These are phyloP conservation scores for Eimeria mitis DNA, from an alignment of 169 alveolate genomes.

Conservation along the genomic window DNA sequence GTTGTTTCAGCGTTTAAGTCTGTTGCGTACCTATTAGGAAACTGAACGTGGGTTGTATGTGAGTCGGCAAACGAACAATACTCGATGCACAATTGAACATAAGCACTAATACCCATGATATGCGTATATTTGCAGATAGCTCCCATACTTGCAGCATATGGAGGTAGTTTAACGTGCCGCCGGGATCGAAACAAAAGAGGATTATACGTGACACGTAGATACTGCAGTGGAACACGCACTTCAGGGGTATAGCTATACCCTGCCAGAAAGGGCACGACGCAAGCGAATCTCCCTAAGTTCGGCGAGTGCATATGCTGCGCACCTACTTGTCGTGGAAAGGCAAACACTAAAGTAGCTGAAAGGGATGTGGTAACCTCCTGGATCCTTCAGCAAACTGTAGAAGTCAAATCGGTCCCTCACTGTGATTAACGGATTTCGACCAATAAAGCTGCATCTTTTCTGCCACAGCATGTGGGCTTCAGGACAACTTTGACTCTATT, in stretches of 20 bases:
- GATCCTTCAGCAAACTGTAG: background rate
- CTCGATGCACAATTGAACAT: background rate
- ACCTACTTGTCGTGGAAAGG: background rate
- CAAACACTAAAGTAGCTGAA: background rate
- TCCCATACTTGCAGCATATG: background rate
- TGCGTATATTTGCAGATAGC: background rate
- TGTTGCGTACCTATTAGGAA: background rate
- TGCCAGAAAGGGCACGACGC: background rate
- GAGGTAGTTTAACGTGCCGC: background rate
- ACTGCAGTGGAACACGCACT: background rate
- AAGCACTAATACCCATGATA: background rate
- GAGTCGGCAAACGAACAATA: background rate
- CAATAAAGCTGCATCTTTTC: background rate
- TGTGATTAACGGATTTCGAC: background rate
- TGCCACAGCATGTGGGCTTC: background rate
- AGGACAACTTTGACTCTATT: background rate
- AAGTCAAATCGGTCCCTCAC: background rate
- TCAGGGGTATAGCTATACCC: background rate
- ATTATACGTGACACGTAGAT: background rate
- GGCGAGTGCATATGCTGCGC: background rate
- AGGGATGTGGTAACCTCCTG: background rate
- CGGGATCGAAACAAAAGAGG: background rate
- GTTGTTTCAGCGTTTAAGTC: background rate
- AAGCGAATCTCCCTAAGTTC: background rate
- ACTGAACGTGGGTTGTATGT: background rate